These are phyloP conservation scores for Escallonia herrerae DNA, from an alignment of 129 eudicot genomes.

Conservation along the genomic window DNA sequence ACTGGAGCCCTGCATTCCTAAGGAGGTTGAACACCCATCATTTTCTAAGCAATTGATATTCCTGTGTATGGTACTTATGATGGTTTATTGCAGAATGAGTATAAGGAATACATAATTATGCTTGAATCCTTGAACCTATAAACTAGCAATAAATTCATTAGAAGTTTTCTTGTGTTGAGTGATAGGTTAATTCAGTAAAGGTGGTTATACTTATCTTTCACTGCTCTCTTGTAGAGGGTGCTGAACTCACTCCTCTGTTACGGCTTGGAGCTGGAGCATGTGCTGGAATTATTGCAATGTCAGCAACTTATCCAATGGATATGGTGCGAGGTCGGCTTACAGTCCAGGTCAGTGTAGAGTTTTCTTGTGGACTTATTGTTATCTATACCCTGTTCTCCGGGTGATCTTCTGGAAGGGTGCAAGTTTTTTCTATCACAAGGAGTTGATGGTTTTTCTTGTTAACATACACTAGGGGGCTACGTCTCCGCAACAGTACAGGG, in stretches of 20 bases:
- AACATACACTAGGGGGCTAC: constrained; percentile 43
- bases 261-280: constrained; percentile 99
- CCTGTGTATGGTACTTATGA: too few species aligned
- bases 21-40: too few species aligned
- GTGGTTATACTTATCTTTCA: constrained; percentile 2
- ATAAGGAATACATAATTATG: too few species aligned
- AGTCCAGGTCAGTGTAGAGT: constrained; percentile 58
- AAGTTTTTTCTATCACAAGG: background rate
- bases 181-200: background rate
- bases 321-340: constrained; percentile 96
- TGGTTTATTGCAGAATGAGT: too few species aligned
- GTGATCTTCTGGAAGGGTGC: background rate
- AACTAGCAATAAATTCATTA: too few species aligned
- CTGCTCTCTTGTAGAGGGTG: constrained; percentile 57
- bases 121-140: too few species aligned
- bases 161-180: too few species aligned
- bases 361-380: background rate
- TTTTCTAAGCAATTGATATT: too few species aligned
- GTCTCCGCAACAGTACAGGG: constrained; percentile 89
- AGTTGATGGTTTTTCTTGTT: constrained; percentile 6
- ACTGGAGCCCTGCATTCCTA: too few species aligned
- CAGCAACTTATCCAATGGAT: constrained; percentile 99
- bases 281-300: constrained; percentile 99
- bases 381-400: background rate
- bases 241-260: constrained; percentile 89